These are phyloP conservation scores for Rosellinia necatrix DNA, from an alignment of 2,329 filamentous ascomycete genomes.

Conservation along the genomic window DNA sequence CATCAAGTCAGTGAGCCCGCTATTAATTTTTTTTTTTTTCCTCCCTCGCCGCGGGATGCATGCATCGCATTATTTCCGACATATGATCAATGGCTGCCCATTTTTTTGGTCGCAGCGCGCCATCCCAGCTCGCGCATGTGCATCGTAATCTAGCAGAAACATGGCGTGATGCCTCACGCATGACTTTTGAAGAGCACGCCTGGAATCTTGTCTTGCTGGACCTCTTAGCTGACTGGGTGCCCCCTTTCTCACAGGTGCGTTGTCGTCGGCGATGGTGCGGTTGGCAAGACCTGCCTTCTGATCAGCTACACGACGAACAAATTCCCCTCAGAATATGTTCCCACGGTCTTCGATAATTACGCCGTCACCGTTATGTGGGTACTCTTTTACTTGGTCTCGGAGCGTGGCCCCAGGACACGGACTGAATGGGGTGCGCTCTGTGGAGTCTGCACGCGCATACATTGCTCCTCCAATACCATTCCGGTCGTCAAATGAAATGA, in stretches of 20 bases:
- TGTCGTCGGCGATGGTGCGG: conserved; percentile 98
- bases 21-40: conserved; percentile 7
- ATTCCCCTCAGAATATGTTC: conserved; percentile 99
- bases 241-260: conserved; percentile 73
- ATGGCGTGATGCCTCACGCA: conserved; percentile 18
- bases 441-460: conserved; percentile 1
- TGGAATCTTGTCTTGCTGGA: conserved; percentile 9
- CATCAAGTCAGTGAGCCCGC: conserved; percentile 60
- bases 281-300: conserved; percentile 97
- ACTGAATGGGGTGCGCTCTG: neutral
- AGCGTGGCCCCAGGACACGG: neutral
- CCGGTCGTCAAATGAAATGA: neutral
- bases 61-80: conserved; percentile 16
- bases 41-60: conserved; percentile 20
- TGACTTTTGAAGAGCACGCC: conserved; percentile 6
- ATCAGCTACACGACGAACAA: conserved; percentile 99
- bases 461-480: neutral
- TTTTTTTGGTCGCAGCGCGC: conserved; percentile 7
- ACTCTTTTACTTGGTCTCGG: conserved; percentile 1
- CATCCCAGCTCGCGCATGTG: conserved; percentile 20
- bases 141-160: conserved; percentile 18
- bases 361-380: conserved; percentile 98
- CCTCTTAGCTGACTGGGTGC: conserved; percentile 27
- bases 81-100: conserved; percentile 7
- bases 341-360: conserved; percentile 99